Evolutionary conservation across 495 filamentous ascomycete species (phyloP), one percentile per base, ranked within the genome.

Genomic region (Aspergillus conjunctus): DNA sequence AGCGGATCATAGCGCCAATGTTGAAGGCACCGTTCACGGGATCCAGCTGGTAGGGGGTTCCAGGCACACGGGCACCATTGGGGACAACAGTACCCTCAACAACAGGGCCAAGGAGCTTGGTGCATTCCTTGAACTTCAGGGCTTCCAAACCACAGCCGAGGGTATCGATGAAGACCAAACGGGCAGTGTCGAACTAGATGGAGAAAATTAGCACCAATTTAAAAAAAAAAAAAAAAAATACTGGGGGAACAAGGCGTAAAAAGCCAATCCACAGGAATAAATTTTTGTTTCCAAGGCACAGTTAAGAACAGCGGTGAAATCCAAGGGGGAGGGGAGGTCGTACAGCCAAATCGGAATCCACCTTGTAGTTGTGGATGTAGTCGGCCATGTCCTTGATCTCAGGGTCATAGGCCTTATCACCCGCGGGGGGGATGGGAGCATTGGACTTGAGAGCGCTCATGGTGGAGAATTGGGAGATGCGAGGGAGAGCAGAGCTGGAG

Each of bases 1-100:
- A 98, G 65, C 94, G 84, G 77, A 98, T 97, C 87, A 94, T 95
- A 63, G 95, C 87, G 59, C 94, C 94, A 60, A 98, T 98, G 83
- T 98, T 98, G 84, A 98, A 98, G 56, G 94, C 94, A 44, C 90
- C 94, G 62, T 92, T 90, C 64, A 98, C 88, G 22, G 94, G 94
- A 75, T 98, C 94, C 56, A 98, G 87, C 73, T 95, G 86, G 79
- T 96, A 97, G 51, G 87, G 86, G 22, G 94, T 98, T 62, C 94
- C 94, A 21, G 91, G 91, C 17, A 98, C 92, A 66, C 87, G 89
- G 66, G 91, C 89, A 64, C 94, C 94, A 67, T 97, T 92, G 65
- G 95, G 94, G 50, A 98, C 95, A 14, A 89, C 77, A 51, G 94
- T 98, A 49, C 92, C 94, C 57, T 88, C 84, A 44, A 98, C 94